A percentile compares a stretch with the other conserved stretches of the same genome.
These are phyloP conservation scores for Pestalotiopsis sp. DNA, from an alignment of 2,329 filamentous ascomycete species.

Conservation along the genomic window DNA sequence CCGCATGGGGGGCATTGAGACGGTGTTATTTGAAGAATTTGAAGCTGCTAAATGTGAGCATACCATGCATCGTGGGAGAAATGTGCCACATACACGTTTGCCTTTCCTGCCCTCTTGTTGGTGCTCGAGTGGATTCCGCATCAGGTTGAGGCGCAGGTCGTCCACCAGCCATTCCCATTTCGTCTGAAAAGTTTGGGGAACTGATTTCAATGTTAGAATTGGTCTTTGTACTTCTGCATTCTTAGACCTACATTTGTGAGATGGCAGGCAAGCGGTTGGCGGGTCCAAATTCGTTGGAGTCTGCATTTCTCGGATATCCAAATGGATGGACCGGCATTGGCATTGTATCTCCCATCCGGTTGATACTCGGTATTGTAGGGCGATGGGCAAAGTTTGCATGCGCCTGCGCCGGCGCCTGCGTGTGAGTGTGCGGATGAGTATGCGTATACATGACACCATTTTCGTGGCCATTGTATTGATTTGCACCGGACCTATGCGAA, in stretches of 20 bases:
- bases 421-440: slow-evolving; percentile 10
- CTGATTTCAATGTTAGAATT: neutral
- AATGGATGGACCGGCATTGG: slow-evolving; percentile 22
- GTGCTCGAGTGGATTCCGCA: neutral
- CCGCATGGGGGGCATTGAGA: slow-evolving; percentile 6
- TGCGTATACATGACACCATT: slow-evolving; percentile 4
- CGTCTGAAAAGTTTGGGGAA: neutral
- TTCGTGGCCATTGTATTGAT: neutral
- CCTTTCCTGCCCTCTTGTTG: neutral
- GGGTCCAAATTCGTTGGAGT: neutral
- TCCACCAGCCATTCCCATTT: too few relatives aligned
- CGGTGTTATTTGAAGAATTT: neutral
- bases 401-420: neutral
- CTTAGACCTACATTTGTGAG: neutral
- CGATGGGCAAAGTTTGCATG: slow-evolving; percentile 13
- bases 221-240: too few relatives aligned
- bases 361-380: slow-evolving; percentile 20
- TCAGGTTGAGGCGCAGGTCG: too few relatives aligned
- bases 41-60: neutral
- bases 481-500: too few relatives aligned
- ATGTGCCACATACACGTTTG: neutral
- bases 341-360: slow-evolving; percentile 23
- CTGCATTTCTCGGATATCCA: neutral
- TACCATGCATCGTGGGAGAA: neutral
- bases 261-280: slow-evolving; percentile 9